Evolutionary conservation across 371 early-diverging fungal genomes (phyloP).

Genomic region (Pancytospora epiphaga): DNA sequence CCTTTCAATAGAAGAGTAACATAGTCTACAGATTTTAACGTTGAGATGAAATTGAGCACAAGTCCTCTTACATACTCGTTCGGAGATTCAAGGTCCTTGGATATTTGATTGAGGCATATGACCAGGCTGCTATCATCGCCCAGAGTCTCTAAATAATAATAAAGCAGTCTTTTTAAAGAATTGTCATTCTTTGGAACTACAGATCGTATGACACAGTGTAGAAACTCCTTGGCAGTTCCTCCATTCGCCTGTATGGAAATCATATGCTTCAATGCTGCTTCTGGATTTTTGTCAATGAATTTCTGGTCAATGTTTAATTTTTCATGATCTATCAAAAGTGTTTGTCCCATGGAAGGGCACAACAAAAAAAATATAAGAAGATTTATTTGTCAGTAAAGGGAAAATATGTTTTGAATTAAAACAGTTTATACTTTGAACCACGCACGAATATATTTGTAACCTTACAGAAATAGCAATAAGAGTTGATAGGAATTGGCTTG

Average conservation of each 20-base stretch:
- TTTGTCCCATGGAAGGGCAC: constrained; percentile 12
- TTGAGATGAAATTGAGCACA: constrained; percentile 81
- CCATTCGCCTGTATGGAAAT: constrained; percentile 26
- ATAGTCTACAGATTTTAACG: constrained; percentile 76
- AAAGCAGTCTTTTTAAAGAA: constrained; percentile 54
- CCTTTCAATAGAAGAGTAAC: constrained; percentile 35
- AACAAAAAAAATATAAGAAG: not conserved
- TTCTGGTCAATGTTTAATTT: not conserved
- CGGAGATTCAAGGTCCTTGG: constrained; percentile 88
- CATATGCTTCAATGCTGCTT: constrained; percentile 30
- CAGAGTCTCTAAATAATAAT: constrained; percentile 52
- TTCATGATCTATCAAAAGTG: not conserved
- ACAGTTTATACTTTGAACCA: no score
- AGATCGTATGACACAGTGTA: constrained; percentile 28
- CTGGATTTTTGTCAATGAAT: constrained; percentile 8
- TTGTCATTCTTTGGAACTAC: constrained; percentile 45
- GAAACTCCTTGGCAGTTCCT: constrained; percentile 13
- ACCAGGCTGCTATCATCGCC: constrained; percentile 8
- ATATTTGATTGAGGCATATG: constrained; percentile 68
- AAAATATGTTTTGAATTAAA: no score
- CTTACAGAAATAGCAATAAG: no score
- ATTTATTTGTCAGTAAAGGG: no score
- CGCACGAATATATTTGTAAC: no score
- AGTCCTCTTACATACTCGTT: constrained; percentile 94
- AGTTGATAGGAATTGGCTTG: no score